phyloP scores from a whole-genome alignment of 192 early-diverging fungal genomes.

The Backusella australiensis region DNA sequence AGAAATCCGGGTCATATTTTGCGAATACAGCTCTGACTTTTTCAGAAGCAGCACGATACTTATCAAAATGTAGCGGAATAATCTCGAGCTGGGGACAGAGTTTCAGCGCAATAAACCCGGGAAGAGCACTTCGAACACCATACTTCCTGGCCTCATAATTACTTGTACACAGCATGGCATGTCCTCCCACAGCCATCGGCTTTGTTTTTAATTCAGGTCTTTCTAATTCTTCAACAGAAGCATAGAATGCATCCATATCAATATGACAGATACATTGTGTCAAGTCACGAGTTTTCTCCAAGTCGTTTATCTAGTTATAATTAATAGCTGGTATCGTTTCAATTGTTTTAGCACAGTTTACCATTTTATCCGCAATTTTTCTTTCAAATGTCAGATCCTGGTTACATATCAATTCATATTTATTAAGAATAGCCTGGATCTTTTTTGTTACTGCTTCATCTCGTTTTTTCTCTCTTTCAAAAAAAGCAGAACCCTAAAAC shows the following conservation, averaged over 20 bases:
- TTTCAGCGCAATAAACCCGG: conserved; percentile 55
- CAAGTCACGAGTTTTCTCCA: conserved; percentile 48
- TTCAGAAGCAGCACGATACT: conserved; percentile 45
- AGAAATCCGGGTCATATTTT: conserved; percentile 61
- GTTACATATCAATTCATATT: conserved; percentile 36
- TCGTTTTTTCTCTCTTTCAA: conserved; percentile 45
- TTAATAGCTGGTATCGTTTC: conserved; percentile 27
- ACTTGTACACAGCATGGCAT: conserved; percentile 57
- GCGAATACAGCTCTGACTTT: conserved; percentile 53
- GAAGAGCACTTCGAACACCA: conserved; percentile 70
- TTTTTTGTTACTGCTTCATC: conserved; percentile 39
- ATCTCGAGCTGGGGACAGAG: conserved; percentile 61
- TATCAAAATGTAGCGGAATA: conserved; percentile 45
- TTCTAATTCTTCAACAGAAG: conserved; percentile 69
- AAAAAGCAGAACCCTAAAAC: conserved; percentile 49
- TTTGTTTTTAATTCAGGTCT: conserved; percentile 53
- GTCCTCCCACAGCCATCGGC: conserved; percentile 61
- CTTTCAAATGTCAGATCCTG: conserved; percentile 39
- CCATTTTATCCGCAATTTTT: conserved; percentile 35
- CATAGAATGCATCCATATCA: conserved; percentile 77
- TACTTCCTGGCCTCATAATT: conserved; percentile 65
- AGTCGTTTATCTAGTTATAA: conserved; percentile 17
- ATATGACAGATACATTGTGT: conserved; percentile 57
- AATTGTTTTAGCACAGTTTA: conserved; percentile 14
- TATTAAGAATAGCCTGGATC: conserved; percentile 37